Base-by-base conservation (phyloP, 179 eudicot genomes). In the Actinidia arguta region DNA sequence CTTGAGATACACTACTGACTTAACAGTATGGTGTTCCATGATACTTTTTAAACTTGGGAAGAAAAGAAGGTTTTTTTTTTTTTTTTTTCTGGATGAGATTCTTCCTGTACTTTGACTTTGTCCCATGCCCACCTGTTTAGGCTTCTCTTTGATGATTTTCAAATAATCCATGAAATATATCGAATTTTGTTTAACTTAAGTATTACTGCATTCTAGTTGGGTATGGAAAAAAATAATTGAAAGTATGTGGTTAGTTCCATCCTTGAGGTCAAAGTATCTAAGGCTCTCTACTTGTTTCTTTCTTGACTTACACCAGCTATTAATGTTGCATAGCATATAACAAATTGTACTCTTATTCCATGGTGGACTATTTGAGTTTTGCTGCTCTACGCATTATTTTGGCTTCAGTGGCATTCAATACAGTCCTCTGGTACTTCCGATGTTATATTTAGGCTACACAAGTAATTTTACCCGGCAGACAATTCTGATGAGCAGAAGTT, bases 381-480 rank as follows among this genome's bases (percentile, higher is more conserved):
- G 61, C 59, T 78, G 58, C 56, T 73, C 25, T 25, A 64, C 48
- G 59, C 46, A 64, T 62, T 25, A 18, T 78, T 50, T 42, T 47
- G 58, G 72, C 73, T 62, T 67, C 8, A 17, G 72, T 3, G 20
- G 73, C 50, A 36, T 68, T 8, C 73, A 16, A 39, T 68, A 7
- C 48, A 31, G 36, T 31, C 36, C 36, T 50, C 54, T 50, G 54
- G 54, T 50, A 8, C 9, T 50, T 50, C 54, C 13, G 8, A 12
- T 50, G 54, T 50, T 50, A 50, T 50, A 50, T 8, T 50, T 50
- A 31, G 5, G 54, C 54, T 50, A 8, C 54, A 50, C 9, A 50
- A 50, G 54, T 8, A 50, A 8, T 50, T 8, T 50, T 50, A 8
- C 13, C 54, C 54, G 7, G 54, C 54, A 5, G 54, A 2, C 13